Conservation (phyloP, 2,329 filamentous ascomycete species). For the Elsinoe necatrix region DNA sequence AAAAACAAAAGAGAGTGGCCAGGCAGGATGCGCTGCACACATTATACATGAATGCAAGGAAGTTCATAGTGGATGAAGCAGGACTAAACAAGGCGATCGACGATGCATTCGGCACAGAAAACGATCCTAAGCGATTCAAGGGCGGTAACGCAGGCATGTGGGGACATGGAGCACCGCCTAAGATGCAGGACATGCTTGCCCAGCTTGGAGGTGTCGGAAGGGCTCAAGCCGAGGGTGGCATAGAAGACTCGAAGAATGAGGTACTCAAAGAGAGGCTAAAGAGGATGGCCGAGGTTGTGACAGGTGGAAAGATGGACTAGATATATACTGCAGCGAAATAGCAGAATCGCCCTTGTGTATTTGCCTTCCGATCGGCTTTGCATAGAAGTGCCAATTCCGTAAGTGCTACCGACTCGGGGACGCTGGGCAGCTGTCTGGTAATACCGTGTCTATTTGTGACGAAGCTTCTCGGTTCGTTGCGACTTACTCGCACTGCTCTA, state of each 20-base stretch:
- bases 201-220: constrained; percentile 24
- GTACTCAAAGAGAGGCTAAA: constrained; percentile 51
- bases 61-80: constrained; percentile 75
- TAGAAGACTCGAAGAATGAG: constrained; percentile 29
- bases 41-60: constrained; percentile 78
- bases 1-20: constrained; percentile 29
- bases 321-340: too few species aligned
- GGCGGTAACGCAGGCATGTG: constrained; percentile 42
- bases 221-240: constrained; percentile 30
- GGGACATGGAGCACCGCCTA: constrained; percentile 41
- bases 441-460: too few species aligned
- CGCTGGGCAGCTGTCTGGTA: too few species aligned
- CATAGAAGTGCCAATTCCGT: too few species aligned
- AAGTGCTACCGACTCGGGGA: too few species aligned
- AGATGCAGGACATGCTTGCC: constrained; percentile 40
- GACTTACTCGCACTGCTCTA: too few species aligned
- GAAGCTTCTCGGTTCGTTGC: too few species aligned
- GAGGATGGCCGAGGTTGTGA: constrained; percentile 58
- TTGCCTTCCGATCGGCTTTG: too few species aligned
- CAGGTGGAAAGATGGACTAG: constrained; percentile 52
- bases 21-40: constrained; percentile 66
- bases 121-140: constrained; percentile 31
- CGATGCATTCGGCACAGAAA: constrained; percentile 60
- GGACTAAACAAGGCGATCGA: constrained; percentile 70
- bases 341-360: too few species aligned